phyloP scores from a whole-genome alignment of 2,329 filamentous ascomycete species.

The Fusarium duplospermum region DNA sequence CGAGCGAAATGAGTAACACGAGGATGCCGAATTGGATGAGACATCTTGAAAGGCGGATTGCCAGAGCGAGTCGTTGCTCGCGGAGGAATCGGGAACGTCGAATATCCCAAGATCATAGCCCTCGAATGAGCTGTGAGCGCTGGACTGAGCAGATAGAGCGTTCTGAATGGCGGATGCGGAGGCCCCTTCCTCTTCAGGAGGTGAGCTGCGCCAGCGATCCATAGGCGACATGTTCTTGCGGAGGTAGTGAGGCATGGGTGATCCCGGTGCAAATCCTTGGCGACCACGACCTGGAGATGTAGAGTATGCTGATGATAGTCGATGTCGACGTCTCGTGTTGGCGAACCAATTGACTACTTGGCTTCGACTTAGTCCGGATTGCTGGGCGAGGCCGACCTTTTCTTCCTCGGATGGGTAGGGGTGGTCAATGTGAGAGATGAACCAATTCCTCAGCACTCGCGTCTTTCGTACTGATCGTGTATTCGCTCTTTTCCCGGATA shows the following conservation, averaged over 20 bases:
- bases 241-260: constrained; percentile 55
- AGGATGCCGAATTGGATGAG: constrained; percentile 46
- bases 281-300: constrained; percentile 42
- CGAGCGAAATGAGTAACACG: constrained; percentile 38
- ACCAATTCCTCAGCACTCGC: constrained; percentile 59
- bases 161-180: constrained; percentile 53
- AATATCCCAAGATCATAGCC: constrained; percentile 28
- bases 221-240: constrained; percentile 55
- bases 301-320: constrained; percentile 45
- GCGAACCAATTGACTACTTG: constrained; percentile 64
- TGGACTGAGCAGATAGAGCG: constrained; percentile 41
- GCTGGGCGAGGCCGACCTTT: constrained; percentile 52
- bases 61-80: constrained; percentile 46
- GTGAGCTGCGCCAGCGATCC: constrained; percentile 56
- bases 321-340: constrained; percentile 61
- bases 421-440: constrained; percentile 56
- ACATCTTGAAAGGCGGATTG: constrained; percentile 33
- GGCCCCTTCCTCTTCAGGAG: constrained; percentile 58
- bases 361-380: constrained; percentile 58
- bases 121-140: constrained; percentile 28
- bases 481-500: constrained; percentile 48
- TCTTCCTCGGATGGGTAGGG: constrained; percentile 62
- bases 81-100: constrained; percentile 47
- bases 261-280: constrained; percentile 51
- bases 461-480: constrained; percentile 59